Conservation (phyloP, 1,284 basidiomycete genomes). For the Phellopilus nigrolimitatus region DNA sequence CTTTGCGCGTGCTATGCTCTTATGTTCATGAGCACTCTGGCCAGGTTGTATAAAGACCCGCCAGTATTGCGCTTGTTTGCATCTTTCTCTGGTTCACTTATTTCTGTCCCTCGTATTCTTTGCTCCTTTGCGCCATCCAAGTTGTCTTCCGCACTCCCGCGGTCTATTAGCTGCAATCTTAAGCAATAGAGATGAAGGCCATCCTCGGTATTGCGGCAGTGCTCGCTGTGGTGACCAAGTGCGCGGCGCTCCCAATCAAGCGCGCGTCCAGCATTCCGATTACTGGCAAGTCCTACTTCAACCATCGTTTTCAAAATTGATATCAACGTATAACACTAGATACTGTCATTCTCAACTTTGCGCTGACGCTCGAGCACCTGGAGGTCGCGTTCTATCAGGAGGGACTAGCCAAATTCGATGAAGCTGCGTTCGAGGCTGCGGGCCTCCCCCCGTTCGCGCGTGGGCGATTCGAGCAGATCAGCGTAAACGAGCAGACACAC, state of each 20-base stretch:
- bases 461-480: conserved; percentile 49
- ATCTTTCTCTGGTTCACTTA: too few relatives aligned
- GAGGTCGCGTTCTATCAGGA: conserved; percentile 57
- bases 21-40: too few relatives aligned
- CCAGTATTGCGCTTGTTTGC: too few relatives aligned
- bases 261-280: neutral
- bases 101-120: neutral
- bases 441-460: conserved; percentile 52
- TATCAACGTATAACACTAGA: conserved; percentile 23
- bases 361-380: conserved; percentile 65
- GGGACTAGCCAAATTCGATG: conserved; percentile 41
- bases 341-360: conserved; percentile 37
- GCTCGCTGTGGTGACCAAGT: neutral
- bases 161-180: neutral
- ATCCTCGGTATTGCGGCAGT: neutral
- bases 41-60: too few relatives aligned
- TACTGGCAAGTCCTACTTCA: neutral
- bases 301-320: neutral
- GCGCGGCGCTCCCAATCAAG: conserved; percentile 4
- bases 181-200: neutral
- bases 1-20: too few relatives aligned
- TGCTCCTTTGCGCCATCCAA: neutral
- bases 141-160: neutral
- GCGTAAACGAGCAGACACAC: conserved; percentile 51
- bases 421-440: conserved; percentile 45